Evolutionary conservation across 2,329 filamentous ascomycete genomes (phyloP).

Genomic region (Colletotrichum tabaci): DNA sequence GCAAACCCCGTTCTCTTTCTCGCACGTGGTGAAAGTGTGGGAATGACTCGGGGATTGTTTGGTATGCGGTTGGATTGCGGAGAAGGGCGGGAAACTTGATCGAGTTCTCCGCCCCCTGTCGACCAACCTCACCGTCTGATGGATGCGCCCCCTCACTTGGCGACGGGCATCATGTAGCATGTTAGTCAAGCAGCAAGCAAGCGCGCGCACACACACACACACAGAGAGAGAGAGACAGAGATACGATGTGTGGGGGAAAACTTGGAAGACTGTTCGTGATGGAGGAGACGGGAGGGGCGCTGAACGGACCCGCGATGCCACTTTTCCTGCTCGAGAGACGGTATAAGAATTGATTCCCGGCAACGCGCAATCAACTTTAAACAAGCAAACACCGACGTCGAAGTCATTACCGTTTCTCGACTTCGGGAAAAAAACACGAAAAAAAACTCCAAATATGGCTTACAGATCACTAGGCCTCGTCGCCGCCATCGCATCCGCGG

Average conservation of each 20-base stretch:
- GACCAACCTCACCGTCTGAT: constrained; percentile 15
- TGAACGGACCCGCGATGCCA: constrained; percentile 18
- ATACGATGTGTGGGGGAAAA: neutral
- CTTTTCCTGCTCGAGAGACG: constrained; percentile 9
- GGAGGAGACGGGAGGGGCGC: constrained; percentile 7
- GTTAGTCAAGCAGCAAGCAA: constrained; percentile 1
- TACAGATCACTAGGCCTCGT: constrained; percentile 27
- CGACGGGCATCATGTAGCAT: constrained; percentile 25
- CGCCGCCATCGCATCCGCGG: constrained; percentile 28
- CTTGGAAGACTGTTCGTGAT: constrained; percentile 2
- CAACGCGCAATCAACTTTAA: neutral
- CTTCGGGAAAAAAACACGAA: neutral
- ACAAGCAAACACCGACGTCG: neutral
- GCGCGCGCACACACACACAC: neutral
- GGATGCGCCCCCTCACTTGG: constrained; percentile 36
- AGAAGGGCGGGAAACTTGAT: constrained; percentile 35
- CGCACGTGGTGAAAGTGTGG: too few relatives aligned
- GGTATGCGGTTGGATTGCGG: constrained; percentile 22
- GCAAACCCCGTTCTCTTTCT: constrained; percentile 4
- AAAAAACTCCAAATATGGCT: constrained; percentile 7
- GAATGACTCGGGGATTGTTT: constrained; percentile 28
- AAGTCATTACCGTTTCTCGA: neutral
- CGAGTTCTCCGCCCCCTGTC: constrained; percentile 31
- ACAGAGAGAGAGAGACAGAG: neutral
- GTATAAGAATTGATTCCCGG: constrained; percentile 28